Conservation (phyloP, 2,329 filamentous ascomycete species). For the Stachybotrys chartarum region DNA sequence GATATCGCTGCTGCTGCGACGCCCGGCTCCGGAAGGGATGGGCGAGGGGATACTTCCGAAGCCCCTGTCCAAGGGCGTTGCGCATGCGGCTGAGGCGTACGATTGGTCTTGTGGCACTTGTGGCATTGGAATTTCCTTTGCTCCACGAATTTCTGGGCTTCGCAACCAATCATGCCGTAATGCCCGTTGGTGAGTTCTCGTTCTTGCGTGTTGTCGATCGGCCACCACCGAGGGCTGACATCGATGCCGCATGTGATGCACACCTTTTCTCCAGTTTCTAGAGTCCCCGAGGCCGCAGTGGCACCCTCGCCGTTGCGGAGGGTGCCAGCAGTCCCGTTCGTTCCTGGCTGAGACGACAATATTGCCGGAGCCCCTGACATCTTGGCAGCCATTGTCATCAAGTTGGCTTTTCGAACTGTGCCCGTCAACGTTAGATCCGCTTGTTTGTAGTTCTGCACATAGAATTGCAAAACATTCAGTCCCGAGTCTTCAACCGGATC, state of each 20-base stretch:
- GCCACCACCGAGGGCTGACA: conserved; percentile 69
- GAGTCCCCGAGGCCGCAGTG: conserved; percentile 17
- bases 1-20: conserved; percentile 12
- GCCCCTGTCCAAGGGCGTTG: conserved; percentile 11
- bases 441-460: conserved; percentile 86
- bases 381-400: conserved; percentile 60
- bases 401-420: conserved; percentile 85
- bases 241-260: conserved; percentile 62
- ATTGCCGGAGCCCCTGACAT: conserved; percentile 25
- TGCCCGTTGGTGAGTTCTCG: conserved; percentile 45
- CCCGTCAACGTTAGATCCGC: conserved; percentile 86
- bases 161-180: conserved; percentile 41
- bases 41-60: conserved; percentile 10
- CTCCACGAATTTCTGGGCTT: conserved; percentile 51
- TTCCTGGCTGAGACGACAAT: conserved; percentile 1
- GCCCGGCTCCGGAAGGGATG: conserved; percentile 9
- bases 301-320: conserved; percentile 16
- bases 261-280: conserved; percentile 41
- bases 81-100: conserved; percentile 28
- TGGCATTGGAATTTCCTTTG: conserved; percentile 66
- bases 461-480: conserved; percentile 78
- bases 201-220: conserved; percentile 45
- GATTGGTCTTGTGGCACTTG: conserved; percentile 57
- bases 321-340: conserved; percentile 10
- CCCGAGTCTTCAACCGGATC: conserved; percentile 66